Percentiles rank a stretch among this genome's conserved stretches.
phyloP scores from a whole-genome alignment of 2,329 filamentous ascomycete genomes.

The Fusarium sp. region DNA sequence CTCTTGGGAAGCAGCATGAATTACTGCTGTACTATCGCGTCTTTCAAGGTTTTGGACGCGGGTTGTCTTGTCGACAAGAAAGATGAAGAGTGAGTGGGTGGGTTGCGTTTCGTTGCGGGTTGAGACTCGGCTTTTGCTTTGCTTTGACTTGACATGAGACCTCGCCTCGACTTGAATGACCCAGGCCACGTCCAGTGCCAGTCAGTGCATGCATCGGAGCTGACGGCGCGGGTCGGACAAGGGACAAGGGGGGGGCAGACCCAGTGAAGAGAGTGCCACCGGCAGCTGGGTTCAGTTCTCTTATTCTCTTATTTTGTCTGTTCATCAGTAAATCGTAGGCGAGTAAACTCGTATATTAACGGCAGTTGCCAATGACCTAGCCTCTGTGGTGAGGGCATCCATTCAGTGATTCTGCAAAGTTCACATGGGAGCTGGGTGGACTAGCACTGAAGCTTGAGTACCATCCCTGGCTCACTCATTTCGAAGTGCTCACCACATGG shows the following conservation, averaged over 20 bases:
- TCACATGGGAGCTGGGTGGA: background rate
- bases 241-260: slow-evolving; percentile 31
- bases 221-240: slow-evolving; percentile 46
- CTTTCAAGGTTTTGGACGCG: slow-evolving; percentile 52
- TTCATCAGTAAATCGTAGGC: slow-evolving; percentile 15
- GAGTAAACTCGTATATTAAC: background rate
- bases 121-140: slow-evolving; percentile 38
- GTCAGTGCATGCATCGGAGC: slow-evolving; percentile 40
- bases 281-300: background rate
- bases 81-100: slow-evolving; percentile 47
- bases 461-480: slow-evolving; percentile 23
- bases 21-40: slow-evolving; percentile 53
- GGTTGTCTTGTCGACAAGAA: slow-evolving; percentile 46
- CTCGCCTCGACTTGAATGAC: slow-evolving; percentile 33
- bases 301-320: slow-evolving; percentile 3
- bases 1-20: slow-evolving; percentile 53
- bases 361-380: slow-evolving; percentile 1
- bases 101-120: slow-evolving; percentile 39
- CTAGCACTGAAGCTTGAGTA: slow-evolving; percentile 21
- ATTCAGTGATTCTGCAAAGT: background rate
- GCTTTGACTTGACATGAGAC: slow-evolving; percentile 30
- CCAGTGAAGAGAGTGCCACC: slow-evolving; percentile 13
- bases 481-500: slow-evolving; percentile 12
- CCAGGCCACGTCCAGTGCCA: slow-evolving; percentile 32
- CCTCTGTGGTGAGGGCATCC: too few species aligned